Evolutionary conservation across 2,329 filamentous ascomycete genomes (phyloP), one percentile per base, ranked within the genome.

Genomic region (Colletotrichum destructivum): DNA sequence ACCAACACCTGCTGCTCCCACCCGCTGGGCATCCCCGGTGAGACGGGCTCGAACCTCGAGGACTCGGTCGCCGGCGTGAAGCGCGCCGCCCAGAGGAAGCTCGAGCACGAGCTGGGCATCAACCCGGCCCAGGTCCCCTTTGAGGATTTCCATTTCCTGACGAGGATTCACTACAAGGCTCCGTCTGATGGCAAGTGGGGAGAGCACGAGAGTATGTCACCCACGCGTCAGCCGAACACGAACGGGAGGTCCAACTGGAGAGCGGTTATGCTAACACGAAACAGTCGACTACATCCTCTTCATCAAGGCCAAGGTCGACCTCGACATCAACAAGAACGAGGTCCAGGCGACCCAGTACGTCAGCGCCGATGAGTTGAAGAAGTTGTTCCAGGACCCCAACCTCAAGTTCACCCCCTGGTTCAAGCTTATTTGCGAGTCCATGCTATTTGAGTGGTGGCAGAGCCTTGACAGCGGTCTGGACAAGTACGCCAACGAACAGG

Each of bases 1-100:
- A 99, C 96, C 75, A 99, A 99, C 85, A 99, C 96, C 42, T 99
- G 96, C 89, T 99, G 96, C 88, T 99, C 96, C 49, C 96, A 99
- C 83, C 96, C 96, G 6, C 89, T 99, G 73, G 94, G 94, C 66
- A 93, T 98, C 75, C 93, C 96, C 11, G 92, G 93, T 75, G 96
- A 99, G 89, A 97, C 94, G 35, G 96, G 96, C 74, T 89, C 91
- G 42, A 93, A 92, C 75, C 87, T 99, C 54, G 88, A 92, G 61
- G 93, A 94, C 75, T 93, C 95, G 6, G 87, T 98, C 69, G 87
- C 90, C 76, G 96, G 96, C 38, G 96, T 95, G 76, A 97, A 97
- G 87, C 91, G 93, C 72, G 96, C 96, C 52, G 96, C 96, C 21
- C 93, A 95, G 84, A 90, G 96, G 76, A 99, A 99, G 84, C 88